Percentiles rank a stretch among this genome's conserved stretches.
Evolutionary conservation across 345 rosid species (phyloP).

Genomic region (Salix koriyanagi): DNA sequence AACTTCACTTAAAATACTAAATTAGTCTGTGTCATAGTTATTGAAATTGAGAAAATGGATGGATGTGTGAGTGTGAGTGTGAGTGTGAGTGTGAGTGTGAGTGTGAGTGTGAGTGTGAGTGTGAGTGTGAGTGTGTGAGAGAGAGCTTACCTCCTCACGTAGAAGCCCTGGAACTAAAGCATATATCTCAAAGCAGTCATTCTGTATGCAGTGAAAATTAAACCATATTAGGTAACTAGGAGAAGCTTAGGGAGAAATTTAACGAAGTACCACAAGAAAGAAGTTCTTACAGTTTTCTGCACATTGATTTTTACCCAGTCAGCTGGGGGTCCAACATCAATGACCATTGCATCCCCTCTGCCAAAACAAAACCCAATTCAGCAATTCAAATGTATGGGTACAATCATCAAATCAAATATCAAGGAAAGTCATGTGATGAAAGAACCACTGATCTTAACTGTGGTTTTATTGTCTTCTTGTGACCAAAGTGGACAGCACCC

Average conservation of each 20-base stretch:
- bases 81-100: not conserved
- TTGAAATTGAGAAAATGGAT: no score
- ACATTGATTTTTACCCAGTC: slow-evolving; percentile 36
- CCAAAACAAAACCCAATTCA: slow-evolving; percentile 6
- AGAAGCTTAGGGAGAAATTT: not conserved
- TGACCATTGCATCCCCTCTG: slow-evolving; percentile 27
- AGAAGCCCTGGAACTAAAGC: slow-evolving; percentile 35
- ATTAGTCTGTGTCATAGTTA: no score
- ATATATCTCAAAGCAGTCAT: slow-evolving; percentile 32
- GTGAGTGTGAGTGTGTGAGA: not conserved
- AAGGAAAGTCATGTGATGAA: not conserved
- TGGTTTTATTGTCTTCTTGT: slow-evolving; percentile 12
- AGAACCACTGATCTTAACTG: slow-evolving; percentile 4
- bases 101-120: no score
- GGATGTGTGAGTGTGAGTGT: no score
- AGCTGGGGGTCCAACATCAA: slow-evolving; percentile 33
- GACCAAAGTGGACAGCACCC: slow-evolving; percentile 11
- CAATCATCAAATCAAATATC: not conserved
- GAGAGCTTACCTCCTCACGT: slow-evolving; percentile 27
- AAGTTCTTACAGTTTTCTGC: slow-evolving; percentile 22
- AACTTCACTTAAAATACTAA: no score
- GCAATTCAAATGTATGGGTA: not conserved
- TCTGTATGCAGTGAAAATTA: slow-evolving; percentile 11
- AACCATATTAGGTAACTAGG: not conserved
- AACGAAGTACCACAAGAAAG: not conserved